Conservation (phyloP, 176 grass and related monocot genomes). For the Melocanna baccifera region DNA sequence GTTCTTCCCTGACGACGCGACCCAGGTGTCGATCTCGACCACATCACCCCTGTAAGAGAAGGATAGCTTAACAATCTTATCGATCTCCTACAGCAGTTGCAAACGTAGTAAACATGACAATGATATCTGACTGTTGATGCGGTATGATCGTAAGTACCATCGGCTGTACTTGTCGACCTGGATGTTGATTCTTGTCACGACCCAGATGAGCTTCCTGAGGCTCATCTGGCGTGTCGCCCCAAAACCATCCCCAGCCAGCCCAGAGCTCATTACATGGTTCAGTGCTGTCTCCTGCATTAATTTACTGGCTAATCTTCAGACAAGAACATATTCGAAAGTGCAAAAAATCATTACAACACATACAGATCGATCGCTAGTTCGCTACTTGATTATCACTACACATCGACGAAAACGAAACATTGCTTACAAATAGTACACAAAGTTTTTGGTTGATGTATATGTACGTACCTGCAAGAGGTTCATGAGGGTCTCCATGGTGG, state of each 20-base stretch:
- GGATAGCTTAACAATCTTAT: no score
- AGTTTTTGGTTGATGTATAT: no score
- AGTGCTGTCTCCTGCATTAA: constrained; percentile 41
- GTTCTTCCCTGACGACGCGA: constrained; percentile 42
- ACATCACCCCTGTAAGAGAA: constrained; percentile 31
- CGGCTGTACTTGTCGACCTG: constrained; percentile 56
- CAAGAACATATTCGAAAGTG: background rate
- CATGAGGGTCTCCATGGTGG: constrained; percentile 59
- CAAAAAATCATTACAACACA: no score
- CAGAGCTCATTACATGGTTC: constrained; percentile 64
- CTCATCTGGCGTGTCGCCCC: constrained; percentile 50
- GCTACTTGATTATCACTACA: background rate
- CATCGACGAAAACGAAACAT: background rate
- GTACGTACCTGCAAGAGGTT: constrained; percentile 49
- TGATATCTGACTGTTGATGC: background rate
- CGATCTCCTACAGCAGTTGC: background rate
- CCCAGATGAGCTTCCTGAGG: constrained; percentile 57
- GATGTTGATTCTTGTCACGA: constrained; percentile 55
- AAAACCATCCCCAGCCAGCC: constrained; percentile 40
- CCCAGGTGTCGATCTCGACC: constrained; percentile 49
- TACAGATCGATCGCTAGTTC: no score
- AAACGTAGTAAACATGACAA: background rate
- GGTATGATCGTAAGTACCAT: constrained; percentile 24
- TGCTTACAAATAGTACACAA: no score
- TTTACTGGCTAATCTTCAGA: background rate